phyloP scores from a whole-genome alignment of 2,329 filamentous ascomycete genomes.

The Botrytis porri region DNA sequence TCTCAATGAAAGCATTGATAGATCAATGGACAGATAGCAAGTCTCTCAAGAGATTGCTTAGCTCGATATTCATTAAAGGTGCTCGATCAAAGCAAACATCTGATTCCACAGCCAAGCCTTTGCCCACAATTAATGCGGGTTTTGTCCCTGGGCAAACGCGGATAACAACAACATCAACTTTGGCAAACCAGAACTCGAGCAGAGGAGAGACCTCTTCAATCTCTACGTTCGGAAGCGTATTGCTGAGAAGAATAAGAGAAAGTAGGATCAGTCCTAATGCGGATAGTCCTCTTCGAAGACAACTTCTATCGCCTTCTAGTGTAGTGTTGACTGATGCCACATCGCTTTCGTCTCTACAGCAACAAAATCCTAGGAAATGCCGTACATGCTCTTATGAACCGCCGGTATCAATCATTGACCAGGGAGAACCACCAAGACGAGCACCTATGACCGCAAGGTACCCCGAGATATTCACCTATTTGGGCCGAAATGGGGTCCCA shows the following conservation, averaged over 20 bases:
- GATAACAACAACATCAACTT: background rate
- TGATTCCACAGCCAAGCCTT: background rate
- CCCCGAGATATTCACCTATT: constrained; percentile 18
- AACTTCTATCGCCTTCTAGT: background rate
- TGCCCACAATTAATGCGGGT: background rate
- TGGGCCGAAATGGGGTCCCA: constrained; percentile 7
- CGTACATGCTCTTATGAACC: background rate
- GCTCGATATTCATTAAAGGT: background rate
- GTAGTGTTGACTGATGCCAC: background rate
- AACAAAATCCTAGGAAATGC: background rate
- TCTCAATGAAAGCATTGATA: background rate
- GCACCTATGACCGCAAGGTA: background rate
- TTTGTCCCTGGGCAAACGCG: background rate
- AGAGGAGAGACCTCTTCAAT: background rate
- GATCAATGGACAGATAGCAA: background rate
- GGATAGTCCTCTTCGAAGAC: background rate
- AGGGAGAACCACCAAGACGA: background rate
- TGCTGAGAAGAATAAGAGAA: background rate
- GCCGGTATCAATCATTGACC: background rate
- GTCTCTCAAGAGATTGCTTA: constrained; percentile 1
- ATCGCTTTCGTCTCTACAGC: background rate
- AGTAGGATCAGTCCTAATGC: background rate
- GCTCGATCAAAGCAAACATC: background rate
- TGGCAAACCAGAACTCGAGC: background rate
- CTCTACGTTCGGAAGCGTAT: background rate